phyloP scores from a whole-genome alignment of 2,329 filamentous ascomycete genomes.

The Xylariaceae sp. region DNA sequence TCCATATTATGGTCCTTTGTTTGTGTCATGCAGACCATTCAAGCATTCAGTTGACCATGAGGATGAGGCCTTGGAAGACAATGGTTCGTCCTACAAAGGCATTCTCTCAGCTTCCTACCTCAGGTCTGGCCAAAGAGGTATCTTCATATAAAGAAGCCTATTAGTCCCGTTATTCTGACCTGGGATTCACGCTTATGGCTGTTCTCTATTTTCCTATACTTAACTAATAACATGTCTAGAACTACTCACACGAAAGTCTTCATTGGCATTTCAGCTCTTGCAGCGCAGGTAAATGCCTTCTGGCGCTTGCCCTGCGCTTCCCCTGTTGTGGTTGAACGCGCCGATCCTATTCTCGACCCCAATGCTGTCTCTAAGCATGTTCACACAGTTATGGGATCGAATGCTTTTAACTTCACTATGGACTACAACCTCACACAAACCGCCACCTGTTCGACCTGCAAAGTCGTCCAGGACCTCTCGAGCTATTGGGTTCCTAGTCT shows the following conservation, averaged over 20 bases:
- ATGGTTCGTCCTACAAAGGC: slow-evolving; percentile 9
- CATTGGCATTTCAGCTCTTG: slow-evolving; percentile 21
- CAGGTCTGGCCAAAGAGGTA: background rate
- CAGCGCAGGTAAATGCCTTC: slow-evolving; percentile 29
- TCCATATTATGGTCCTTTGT: slow-evolving; percentile 6
- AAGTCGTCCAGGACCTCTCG: slow-evolving; percentile 64
- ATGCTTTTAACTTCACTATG: slow-evolving; percentile 62
- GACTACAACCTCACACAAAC: slow-evolving; percentile 56
- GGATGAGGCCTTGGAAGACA: too few species aligned
- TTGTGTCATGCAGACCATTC: background rate
- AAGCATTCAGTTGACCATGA: background rate
- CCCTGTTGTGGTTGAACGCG: slow-evolving; percentile 47
- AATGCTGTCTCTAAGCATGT: slow-evolving; percentile 60
- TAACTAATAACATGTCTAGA: slow-evolving; percentile 5
- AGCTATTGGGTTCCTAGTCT: slow-evolving; percentile 73
- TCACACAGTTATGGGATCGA: slow-evolving; percentile 68
- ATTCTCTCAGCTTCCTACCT: slow-evolving; percentile 3
- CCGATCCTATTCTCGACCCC: slow-evolving; percentile 65
- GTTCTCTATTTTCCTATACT: background rate
- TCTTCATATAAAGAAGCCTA: background rate
- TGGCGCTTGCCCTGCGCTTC: slow-evolving; percentile 35
- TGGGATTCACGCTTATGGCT: background rate
- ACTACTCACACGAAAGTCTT: slow-evolving; percentile 17
- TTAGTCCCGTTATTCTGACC: background rate
- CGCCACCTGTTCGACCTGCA: slow-evolving; percentile 69